Evolutionary conservation across 2,329 filamentous ascomycete species (phyloP).

Genomic region (Aureobasidium sp.): DNA sequence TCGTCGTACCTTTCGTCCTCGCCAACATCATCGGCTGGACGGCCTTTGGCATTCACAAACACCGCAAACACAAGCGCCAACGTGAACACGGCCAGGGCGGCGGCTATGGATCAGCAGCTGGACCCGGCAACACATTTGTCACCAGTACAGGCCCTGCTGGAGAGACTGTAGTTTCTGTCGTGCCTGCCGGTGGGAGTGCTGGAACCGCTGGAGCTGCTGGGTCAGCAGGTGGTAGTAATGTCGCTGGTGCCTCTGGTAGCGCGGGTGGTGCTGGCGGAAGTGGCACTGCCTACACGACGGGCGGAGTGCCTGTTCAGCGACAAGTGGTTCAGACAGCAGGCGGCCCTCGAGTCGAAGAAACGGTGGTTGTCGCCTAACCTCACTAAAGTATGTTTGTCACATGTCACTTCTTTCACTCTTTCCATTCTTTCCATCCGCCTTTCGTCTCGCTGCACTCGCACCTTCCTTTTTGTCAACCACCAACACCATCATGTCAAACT

Average conservation of each 20-base stretch:
- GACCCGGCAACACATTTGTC: background rate
- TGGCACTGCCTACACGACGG: background rate
- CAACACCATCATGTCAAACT: constrained; percentile 3
- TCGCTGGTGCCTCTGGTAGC: background rate
- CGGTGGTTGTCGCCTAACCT: background rate
- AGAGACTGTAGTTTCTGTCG: background rate
- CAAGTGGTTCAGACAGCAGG: background rate
- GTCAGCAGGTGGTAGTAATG: background rate
- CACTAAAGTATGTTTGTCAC: constrained; percentile 2
- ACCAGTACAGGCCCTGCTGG: background rate
- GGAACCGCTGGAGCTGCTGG: background rate
- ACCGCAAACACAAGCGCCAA: background rate
- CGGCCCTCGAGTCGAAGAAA: background rate
- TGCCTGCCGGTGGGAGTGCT: background rate
- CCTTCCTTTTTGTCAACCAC: background rate
- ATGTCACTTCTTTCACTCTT: constrained; percentile 2
- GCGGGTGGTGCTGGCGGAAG: background rate
- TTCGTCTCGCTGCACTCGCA: background rate
- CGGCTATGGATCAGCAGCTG: background rate
- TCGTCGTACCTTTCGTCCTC: background rate
- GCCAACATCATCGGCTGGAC: background rate
- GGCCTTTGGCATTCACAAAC: background rate
- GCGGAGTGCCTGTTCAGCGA: background rate
- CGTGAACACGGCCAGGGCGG: background rate
- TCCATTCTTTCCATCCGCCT: background rate